Conservation (phyloP, 2,329 filamentous ascomycete species). For the Neonectria neomacrospora region DNA sequence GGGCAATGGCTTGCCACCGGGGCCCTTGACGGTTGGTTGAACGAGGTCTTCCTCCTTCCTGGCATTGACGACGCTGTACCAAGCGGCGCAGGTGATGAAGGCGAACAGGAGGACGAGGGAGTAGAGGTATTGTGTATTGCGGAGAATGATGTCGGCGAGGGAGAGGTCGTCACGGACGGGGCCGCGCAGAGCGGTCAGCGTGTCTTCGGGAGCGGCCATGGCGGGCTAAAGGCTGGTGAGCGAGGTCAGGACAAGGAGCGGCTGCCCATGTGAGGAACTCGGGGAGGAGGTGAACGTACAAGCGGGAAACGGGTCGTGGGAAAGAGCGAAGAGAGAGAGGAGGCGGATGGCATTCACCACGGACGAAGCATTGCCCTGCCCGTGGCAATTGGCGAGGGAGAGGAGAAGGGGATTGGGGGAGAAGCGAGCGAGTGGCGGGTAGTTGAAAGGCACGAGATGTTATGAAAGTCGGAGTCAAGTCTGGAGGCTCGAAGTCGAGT, state of each 20-base stretch:
- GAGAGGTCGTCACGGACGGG: slow-evolving; percentile 39
- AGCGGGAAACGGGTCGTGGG: slow-evolving; percentile 24
- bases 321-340: slow-evolving; percentile 33
- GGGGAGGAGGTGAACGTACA: slow-evolving; percentile 9
- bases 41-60: slow-evolving; percentile 60
- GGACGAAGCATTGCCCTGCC: slow-evolving; percentile 53
- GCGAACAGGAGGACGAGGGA: slow-evolving; percentile 62
- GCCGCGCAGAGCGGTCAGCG: slow-evolving; percentile 42
- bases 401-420: slow-evolving; percentile 22
- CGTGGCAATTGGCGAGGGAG: slow-evolving; percentile 49
- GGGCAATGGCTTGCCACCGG: slow-evolving; percentile 90
- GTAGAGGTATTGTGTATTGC: slow-evolving; percentile 62
- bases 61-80: slow-evolving; percentile 64
- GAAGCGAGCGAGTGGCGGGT: slow-evolving; percentile 44
- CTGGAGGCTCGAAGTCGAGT: slow-evolving; percentile 44
- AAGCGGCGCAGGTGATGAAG: slow-evolving; percentile 62
- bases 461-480: slow-evolving; percentile 41
- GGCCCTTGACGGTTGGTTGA: slow-evolving; percentile 71
- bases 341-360: slow-evolving; percentile 46
- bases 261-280: slow-evolving; percentile 34
- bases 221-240: slow-evolving; percentile 45
- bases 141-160: slow-evolving; percentile 56
- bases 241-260: slow-evolving; percentile 39
- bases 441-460: slow-evolving; percentile 41
- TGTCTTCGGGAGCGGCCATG: slow-evolving; percentile 50